phyloP scores from a whole-genome alignment of 169 alveolate species.

The Eimeria praecox region DNA sequence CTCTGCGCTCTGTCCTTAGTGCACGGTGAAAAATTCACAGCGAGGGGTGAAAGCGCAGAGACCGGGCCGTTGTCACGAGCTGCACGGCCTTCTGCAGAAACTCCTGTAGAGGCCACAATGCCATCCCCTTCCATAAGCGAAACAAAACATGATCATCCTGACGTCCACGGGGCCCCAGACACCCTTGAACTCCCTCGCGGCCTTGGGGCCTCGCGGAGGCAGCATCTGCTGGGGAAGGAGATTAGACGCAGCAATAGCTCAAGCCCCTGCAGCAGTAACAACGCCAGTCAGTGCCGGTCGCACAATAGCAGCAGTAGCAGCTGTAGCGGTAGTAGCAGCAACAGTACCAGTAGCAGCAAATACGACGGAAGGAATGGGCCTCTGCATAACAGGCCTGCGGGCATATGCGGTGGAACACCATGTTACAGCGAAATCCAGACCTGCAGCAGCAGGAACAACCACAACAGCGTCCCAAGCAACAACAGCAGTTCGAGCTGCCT shows the following conservation, averaged over 20 bases:
- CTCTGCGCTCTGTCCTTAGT: not conserved
- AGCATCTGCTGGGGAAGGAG: not conserved
- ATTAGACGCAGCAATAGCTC: not conserved
- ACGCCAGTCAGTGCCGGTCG: not conserved
- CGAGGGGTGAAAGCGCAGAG: not conserved
- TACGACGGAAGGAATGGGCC: not conserved
- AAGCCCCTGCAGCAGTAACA: not conserved
- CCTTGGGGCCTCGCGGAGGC: not conserved
- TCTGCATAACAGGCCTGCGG: not conserved
- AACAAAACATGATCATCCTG: not conserved
- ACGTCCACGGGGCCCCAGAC: not conserved
- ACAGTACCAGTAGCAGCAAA: not conserved
- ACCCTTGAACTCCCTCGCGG: not conserved
- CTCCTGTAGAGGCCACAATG: not conserved
- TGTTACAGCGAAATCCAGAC: not conserved
- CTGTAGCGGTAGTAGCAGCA: not conserved
- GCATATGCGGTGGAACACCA: not conserved
- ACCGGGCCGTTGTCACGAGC: not conserved
- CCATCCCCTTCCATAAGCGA: not conserved
- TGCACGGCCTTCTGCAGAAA: not conserved
- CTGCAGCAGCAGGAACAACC: not conserved
- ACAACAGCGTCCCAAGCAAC: not conserved
- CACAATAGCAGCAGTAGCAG: constrained; percentile 1
- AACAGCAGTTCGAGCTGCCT: not conserved
- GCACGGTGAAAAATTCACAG: not conserved